A percentile compares a stretch with the other conserved stretches of the same genome.
Evolutionary conservation across 495 filamentous ascomycete genomes (phyloP).

Genomic region (Podospora bellae-mahoneyi): DNA sequence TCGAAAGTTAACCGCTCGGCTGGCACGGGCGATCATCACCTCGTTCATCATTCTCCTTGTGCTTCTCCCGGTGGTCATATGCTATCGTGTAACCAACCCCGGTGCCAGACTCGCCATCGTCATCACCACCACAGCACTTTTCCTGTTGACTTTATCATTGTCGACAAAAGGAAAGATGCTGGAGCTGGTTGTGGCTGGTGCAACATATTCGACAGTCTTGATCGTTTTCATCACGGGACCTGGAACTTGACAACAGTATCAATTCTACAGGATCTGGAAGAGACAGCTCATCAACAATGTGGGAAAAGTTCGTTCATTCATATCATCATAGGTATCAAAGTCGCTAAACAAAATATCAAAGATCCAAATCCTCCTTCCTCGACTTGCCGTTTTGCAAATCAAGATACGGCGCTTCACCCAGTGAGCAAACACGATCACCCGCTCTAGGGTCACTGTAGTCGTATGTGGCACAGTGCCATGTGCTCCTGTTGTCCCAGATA

Average conservation of each 20-base stretch:
- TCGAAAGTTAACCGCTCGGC: background rate
- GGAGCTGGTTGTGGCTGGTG: constrained; percentile 9
- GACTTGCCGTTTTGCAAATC: constrained; percentile 18
- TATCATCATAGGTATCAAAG: too few relatives aligned
- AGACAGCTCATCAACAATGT: too few relatives aligned
- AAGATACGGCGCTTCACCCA: constrained; percentile 27
- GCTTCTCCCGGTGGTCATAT: background rate
- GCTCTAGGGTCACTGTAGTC: constrained; percentile 38
- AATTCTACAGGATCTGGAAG: too few relatives aligned
- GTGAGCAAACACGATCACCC: constrained; percentile 25
- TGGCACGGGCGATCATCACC: background rate
- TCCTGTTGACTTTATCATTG: background rate
- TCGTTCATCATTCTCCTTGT: background rate
- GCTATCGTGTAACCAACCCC: background rate
- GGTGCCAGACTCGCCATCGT: background rate
- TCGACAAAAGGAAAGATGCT: constrained; percentile 2
- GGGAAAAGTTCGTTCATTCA: too few relatives aligned
- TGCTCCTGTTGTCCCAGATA: constrained; percentile 72
- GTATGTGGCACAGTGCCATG: constrained; percentile 50
- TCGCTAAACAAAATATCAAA: constrained; percentile 6
- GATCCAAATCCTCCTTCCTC: constrained; percentile 21
- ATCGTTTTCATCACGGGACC: constrained; percentile 9
- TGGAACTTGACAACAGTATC: too few relatives aligned
- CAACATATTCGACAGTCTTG: constrained; percentile 12
- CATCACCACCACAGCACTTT: background rate